Evolutionary conservation across 305 asterid genomes (phyloP), one percentile per base, ranked within the genome.

Genomic region (Fraxinus nigra): DNA sequence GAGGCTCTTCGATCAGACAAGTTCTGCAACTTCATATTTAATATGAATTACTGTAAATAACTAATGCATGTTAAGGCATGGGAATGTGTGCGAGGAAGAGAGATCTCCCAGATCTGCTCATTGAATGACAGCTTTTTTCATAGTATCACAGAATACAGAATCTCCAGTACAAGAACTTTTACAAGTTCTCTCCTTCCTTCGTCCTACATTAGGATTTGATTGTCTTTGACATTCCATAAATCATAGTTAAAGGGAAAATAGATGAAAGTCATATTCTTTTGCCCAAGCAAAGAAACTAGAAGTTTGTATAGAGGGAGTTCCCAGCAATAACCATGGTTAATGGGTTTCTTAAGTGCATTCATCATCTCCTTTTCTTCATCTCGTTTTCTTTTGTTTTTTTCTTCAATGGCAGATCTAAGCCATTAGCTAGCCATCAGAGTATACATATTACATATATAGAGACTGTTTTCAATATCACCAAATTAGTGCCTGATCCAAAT

Each of bases 41-140:
- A 43, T 35, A 32, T 67, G 40, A 18, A 77, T 7, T 24, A 5
- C 48, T 35, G 26, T 67, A 18, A 72, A n/a, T 75, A 77, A 32
- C 63, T 56, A 48, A 84, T 72, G 82, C 79, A 54, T 63, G 37
- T 46, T 33, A 18, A 51, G 77, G 75, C 33, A 72, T 78, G 84
- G 18, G 34, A 8, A 32, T 30, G 69, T 34, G 70, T 56, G 24
- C 2, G 79, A 24, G 79, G 61, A 65, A 22, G 76, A 70, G 46
- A 16, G 46, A 67, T 67, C 75, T 67, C 20, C 75, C 75, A 67
- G 37, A 67, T 28, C 75, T 5, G 75, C 75, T 30, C 35, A 13
- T 13, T 67, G 37, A 67, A 67, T 28, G 75, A 13, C 73, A 65
- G 37, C 37, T 67, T 28, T 67, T 67, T 28, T 67, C 5, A 1